Base-by-base conservation (phyloP, 352 stramenopile genomes). In the Elongisporangium prolatum region DNA sequence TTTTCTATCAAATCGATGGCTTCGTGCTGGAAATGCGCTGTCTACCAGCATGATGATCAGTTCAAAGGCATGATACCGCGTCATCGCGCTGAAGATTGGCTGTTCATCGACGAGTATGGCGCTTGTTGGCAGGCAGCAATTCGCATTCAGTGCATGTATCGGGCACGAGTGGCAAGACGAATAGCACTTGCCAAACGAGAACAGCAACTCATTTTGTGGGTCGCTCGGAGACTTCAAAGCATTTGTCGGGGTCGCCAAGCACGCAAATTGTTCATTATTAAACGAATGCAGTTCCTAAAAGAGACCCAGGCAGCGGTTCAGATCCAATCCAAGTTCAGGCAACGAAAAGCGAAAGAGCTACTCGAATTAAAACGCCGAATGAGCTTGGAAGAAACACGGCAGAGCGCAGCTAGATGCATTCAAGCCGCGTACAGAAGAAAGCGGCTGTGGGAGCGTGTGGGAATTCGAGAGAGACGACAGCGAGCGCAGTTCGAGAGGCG, bases 61-160 rank as follows among this genome's bases (percentile, higher is more conserved):
- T 96, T 92, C 52, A 81, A 87, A 52, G 92, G 91, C 0, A 76
- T 97, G 48, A 68, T 71, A 54, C 88, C 92, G 10, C 73, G 85
- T 21, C 67, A 84, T 22, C 81, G 91, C 9, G 87, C 79, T 16
- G 63, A 85, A 14, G 86, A 98, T 57, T 86, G 89, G 57, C 57
- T 93, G 10, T 70, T 88, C 24, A 84, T 98, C 18, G 86, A 97
- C 50, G 72, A 93, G 10, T 96, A 98, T 54, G 81, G 85, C 10
- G 75, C 81, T 55, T 82, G 74, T 55, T 91, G 79, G 72, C 71
- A 66, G n/a, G 75, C 82, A 5, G 84, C 82, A 7, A 75, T 81
- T 13, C 65, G 68, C 22, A 86, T 93, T 40, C 84, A 95, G 60
- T 78, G 76, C 25, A 52, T 91, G 49, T 93, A 81, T 56, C 79